Percentiles rank a stretch among this genome's conserved stretches.
Evolutionary conservation across 2,329 filamentous ascomycete species (phyloP).

Genomic region (Aspergillus sp.): DNA sequence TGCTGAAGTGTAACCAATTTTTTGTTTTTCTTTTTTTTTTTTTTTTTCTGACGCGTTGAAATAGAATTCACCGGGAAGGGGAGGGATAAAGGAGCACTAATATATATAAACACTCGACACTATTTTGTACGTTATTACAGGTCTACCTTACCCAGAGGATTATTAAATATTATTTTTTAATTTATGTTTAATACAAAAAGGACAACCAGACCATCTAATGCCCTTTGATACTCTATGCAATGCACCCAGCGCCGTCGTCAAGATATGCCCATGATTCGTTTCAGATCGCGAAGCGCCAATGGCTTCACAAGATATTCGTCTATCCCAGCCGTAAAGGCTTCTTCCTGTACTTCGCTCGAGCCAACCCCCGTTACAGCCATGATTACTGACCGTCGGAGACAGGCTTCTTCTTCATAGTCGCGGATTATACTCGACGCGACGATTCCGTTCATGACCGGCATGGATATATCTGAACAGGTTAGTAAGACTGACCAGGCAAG

Average conservation of each 20-base stretch:
- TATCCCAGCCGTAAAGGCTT: conserved; percentile 30
- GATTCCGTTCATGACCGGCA: conserved; percentile 48
- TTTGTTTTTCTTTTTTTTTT: too few relatives aligned
- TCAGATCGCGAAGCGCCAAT: conserved; percentile 31
- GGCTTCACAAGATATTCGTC: conserved; percentile 35
- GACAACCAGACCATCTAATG: too few relatives aligned
- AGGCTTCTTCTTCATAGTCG: conserved; percentile 30
- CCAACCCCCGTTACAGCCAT: conserved; percentile 35
- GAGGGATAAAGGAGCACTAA: too few relatives aligned
- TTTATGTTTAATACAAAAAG: too few relatives aligned
- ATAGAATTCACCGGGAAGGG: too few relatives aligned
- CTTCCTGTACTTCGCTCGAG: conserved; percentile 32
- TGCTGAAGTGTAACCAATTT: too few relatives aligned
- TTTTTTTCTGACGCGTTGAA: too few relatives aligned
- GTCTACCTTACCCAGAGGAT: too few relatives aligned
- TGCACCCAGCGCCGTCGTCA: conserved; percentile 13
- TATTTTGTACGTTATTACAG: too few relatives aligned
- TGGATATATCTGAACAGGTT: conserved; percentile 39
- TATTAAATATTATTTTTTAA: too few relatives aligned
- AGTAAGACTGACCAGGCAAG: neutral
- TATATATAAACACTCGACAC: too few relatives aligned
- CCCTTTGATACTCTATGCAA: too few relatives aligned
- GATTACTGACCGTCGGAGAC: conserved; percentile 23
- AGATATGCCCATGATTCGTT: conserved; percentile 28
- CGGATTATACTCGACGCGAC: conserved; percentile 44